phyloP scores from a whole-genome alignment of 305 asterid genomes.

The Solanum chacoense region DNA sequence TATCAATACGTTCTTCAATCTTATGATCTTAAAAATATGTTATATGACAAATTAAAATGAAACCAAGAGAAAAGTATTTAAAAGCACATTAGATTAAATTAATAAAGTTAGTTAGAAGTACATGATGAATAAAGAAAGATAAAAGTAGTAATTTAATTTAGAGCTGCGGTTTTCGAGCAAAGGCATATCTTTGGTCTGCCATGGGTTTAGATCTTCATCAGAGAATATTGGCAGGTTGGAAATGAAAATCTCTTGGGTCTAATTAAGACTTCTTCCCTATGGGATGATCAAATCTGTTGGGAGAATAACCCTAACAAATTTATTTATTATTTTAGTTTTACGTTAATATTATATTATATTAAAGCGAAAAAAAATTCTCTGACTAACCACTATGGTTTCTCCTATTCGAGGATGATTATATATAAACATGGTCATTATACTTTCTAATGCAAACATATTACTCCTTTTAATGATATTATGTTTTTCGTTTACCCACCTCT shows the following conservation, averaged over 20 bases:
- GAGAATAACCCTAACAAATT: background rate
- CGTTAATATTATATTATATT: background rate
- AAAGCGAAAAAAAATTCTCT: background rate
- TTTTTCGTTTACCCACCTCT: background rate
- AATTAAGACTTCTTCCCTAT: background rate
- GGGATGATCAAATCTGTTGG: slow-evolving; percentile 1
- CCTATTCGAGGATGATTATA: background rate
- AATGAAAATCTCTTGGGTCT: background rate
- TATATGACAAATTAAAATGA: background rate
- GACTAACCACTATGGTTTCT: background rate
- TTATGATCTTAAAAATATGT: too few species aligned
- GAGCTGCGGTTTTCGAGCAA: background rate
- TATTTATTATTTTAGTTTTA: background rate
- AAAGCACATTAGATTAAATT: background rate
- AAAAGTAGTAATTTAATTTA: background rate
- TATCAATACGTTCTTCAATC: background rate
- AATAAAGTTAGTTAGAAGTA: background rate
- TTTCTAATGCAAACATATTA: background rate
- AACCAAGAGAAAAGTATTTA: background rate
- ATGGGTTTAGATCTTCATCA: slow-evolving; percentile 3
- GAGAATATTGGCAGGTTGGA: slow-evolving; percentile 1
- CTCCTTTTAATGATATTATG: background rate
- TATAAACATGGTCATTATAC: background rate
- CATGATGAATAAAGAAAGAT: background rate
- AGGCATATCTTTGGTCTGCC: slow-evolving; percentile 3